phyloP scores from a whole-genome alignment of 176 grass and related monocot species.

The bread wheat (Triticum aestivum) region DNA sequence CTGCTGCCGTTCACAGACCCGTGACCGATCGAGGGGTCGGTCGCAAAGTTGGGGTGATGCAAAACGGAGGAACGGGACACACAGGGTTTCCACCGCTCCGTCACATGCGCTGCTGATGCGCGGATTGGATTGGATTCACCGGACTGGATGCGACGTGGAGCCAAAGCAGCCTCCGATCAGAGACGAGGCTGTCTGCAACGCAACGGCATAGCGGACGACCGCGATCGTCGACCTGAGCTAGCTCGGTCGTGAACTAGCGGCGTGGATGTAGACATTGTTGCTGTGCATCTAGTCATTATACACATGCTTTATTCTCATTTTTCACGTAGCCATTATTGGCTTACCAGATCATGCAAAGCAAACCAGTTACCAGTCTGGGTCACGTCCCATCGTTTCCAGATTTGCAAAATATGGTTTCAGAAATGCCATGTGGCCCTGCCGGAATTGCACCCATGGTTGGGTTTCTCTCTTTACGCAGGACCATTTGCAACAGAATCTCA shows the following conservation, averaged over 20 bases:
- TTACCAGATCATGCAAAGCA: conserved; percentile 20
- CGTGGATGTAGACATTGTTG: neutral
- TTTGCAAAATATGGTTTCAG: no score
- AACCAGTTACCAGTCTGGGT: neutral
- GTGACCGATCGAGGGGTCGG: no score
- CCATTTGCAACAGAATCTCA: conserved; percentile 37
- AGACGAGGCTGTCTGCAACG: neutral
- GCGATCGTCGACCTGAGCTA: neutral
- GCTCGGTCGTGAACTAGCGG: no score
- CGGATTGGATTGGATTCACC: neutral
- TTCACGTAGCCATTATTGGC: neutral
- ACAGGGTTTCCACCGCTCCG: neutral
- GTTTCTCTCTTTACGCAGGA: neutral
- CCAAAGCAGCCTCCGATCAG: neutral
- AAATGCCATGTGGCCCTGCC: no score
- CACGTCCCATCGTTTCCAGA: no score
- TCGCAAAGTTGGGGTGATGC: neutral
- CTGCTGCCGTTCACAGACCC: no score
- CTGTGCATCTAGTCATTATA: neutral
- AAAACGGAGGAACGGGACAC: neutral
- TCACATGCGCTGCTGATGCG: neutral
- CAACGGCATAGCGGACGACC: neutral
- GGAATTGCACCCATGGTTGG: no score
- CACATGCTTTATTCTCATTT: conserved; percentile 18
- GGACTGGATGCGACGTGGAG: neutral